Percentiles rank a stretch among this genome's conserved stretches.
phyloP scores from a whole-genome alignment of 441 rosid species.

The Dalechampia spathulata region DNA sequence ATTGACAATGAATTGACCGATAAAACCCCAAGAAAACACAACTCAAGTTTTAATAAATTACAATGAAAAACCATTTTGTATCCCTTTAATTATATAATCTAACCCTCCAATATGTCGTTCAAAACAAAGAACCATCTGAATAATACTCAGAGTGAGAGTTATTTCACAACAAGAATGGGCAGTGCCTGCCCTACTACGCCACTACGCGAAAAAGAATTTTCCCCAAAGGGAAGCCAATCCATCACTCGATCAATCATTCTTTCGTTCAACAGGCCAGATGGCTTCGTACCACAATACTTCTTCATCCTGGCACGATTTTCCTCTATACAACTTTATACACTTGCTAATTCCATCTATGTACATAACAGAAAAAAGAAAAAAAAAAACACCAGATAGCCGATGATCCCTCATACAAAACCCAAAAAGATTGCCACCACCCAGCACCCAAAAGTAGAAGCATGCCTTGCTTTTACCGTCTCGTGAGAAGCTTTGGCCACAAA shows the following conservation, averaged over 20 bases:
- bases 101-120: not conserved
- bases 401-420: constrained; percentile 15
- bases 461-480: constrained; percentile 13
- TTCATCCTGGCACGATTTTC: constrained; percentile 20
- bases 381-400: constrained; percentile 10
- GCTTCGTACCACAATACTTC: constrained; percentile 8
- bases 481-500: constrained; percentile 6
- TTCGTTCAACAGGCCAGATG: constrained; percentile 5
- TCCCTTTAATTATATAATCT: not conserved
- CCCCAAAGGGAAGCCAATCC: constrained; percentile 18
- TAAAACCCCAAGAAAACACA: not conserved
- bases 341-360: constrained; percentile 34
- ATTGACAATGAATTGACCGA: no score
- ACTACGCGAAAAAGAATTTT: constrained; percentile 19
- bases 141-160: not conserved
- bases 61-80: not conserved
- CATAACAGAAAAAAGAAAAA: constrained; percentile 18
- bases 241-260: constrained; percentile 15
- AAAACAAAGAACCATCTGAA: not conserved
- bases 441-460: constrained; percentile 21
- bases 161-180: constrained; percentile 17
- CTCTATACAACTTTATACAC: constrained; percentile 36
- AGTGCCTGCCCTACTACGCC: constrained; percentile 10
- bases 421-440: constrained; percentile 13
- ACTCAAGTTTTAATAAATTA: not conserved